A percentile compares a stretch with the other conserved stretches of the same genome.
Conservation (phyloP, 495 filamentous ascomycete genomes). For the Xylaria bambusicola region DNA sequence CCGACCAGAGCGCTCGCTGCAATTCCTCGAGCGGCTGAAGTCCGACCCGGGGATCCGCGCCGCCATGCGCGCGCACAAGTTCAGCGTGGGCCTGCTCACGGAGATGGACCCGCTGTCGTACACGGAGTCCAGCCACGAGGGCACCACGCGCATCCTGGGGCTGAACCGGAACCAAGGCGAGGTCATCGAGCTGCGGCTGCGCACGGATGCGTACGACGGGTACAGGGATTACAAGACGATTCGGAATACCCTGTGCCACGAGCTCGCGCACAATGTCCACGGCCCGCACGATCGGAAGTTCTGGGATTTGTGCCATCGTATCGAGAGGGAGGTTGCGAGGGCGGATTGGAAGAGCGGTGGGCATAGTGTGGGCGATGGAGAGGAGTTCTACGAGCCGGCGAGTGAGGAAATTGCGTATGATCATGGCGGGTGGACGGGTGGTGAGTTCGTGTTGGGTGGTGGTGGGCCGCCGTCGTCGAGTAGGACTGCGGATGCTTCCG, state of each 20-base stretch:
- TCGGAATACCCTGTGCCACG: slow-evolving; percentile 89
- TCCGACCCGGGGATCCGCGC: slow-evolving; percentile 83
- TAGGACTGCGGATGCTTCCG: slow-evolving; percentile 10
- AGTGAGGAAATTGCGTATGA: slow-evolving; percentile 64
- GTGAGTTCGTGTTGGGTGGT: slow-evolving; percentile 80
- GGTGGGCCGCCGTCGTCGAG: slow-evolving; percentile 31
- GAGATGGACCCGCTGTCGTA: slow-evolving; percentile 92
- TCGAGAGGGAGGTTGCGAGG: slow-evolving; percentile 81
- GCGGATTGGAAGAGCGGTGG: slow-evolving; percentile 77
- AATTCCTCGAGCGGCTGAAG: slow-evolving; percentile 76
- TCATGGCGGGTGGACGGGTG: slow-evolving; percentile 84
- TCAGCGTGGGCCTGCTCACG: slow-evolving; percentile 82
- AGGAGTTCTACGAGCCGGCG: slow-evolving; percentile 72
- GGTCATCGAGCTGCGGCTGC: slow-evolving; percentile 85
- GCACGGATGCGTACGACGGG: slow-evolving; percentile 93
- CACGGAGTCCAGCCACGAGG: slow-evolving; percentile 66
- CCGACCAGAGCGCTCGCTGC: slow-evolving; percentile 61
- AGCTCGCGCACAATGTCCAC: slow-evolving; percentile 89
- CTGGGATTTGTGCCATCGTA: slow-evolving; percentile 81
- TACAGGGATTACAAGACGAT: slow-evolving; percentile 91
- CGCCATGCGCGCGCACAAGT: slow-evolving; percentile 80
- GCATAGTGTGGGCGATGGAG: slow-evolving; percentile 60
- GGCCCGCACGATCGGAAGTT: slow-evolving; percentile 81
- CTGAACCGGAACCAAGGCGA: slow-evolving; percentile 87
- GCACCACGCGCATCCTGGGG: slow-evolving; percentile 72